Evolutionary conservation across 495 filamentous ascomycete species (phyloP), one percentile per base, ranked within the genome.

Genomic region (Glonium stellatum): DNA sequence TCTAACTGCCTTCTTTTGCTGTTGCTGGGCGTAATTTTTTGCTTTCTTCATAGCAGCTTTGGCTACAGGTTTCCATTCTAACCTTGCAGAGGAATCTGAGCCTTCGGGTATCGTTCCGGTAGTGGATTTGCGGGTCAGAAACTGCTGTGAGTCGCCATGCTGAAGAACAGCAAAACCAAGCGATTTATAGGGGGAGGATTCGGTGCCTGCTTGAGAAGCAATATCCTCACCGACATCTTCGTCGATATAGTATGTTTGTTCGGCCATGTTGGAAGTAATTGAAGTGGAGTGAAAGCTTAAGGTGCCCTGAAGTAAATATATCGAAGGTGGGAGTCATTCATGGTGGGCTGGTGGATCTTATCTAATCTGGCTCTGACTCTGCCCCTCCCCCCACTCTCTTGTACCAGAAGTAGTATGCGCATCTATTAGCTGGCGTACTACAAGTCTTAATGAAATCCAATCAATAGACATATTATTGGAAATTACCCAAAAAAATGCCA

Each of bases 41-140:
- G 84, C 85, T 76, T 95, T 93, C 79, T 93, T 95, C 69, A 88
- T 65, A 22, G 89, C 89, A 47, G 83, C 84, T 77, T 92, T 92
- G 47, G 89, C 85, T 6, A 87, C 86, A 55, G 87, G 83, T 72
- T 92, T 89, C 86, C 87, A 96, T 63, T 86, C 81, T 61, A 80
- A 64, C 53, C 78, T 77, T 36, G 74, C 71, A 8, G 73, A 74
- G 42, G 77, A 77, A 63, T 85, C 84, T 54, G 80, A 77, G 71
- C 82, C 79, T 65, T 84, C 80, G 21, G 76, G 79, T n/a, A 84
- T 70, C 13, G 83, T 75, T 37, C 84, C 87, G 61, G 83, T 87
- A 53, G 80, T 74, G 25, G 85, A 87, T 69, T 87, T 84, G 70
- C 85, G 84, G 5, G 78, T 84, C 41, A 87, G 74, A 71, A 91